Conservation (phyloP, 192 early-diverging fungal species). For the Diversispora eburnea region DNA sequence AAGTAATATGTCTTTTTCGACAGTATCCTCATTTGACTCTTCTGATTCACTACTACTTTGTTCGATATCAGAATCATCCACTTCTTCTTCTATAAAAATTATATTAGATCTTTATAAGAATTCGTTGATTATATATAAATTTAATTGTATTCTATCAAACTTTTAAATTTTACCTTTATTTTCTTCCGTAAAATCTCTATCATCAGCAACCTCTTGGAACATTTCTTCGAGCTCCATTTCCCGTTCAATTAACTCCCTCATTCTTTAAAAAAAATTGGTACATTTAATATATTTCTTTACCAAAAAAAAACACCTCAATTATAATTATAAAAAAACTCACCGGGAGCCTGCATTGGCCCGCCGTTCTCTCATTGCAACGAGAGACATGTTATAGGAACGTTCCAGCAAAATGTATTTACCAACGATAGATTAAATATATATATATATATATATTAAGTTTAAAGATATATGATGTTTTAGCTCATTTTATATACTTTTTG, state of each 20-base stretch:
- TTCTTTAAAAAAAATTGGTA: slow-evolving; percentile 29
- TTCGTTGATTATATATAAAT: not conserved
- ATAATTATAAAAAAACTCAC: slow-evolving; percentile 26
- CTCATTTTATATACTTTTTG: too few species aligned
- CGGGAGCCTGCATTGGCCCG: slow-evolving; percentile 46
- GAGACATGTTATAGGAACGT: not conserved
- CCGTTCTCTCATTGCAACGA: slow-evolving; percentile 37
- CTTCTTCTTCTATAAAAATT: slow-evolving; percentile 36
- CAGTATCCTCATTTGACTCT: slow-evolving; percentile 37
- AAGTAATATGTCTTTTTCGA: slow-evolving; percentile 36
- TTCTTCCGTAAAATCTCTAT: slow-evolving; percentile 47
- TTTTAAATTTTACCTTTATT: slow-evolving; percentile 30
- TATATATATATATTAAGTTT: too few species aligned
- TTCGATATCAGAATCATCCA: slow-evolving; percentile 57
- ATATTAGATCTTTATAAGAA: not conserved
- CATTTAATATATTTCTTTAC: not conserved
- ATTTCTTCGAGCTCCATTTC: slow-evolving; percentile 55
- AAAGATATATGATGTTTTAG: too few species aligned
- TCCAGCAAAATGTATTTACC: too few species aligned
- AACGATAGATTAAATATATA: too few species aligned
- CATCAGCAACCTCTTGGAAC: slow-evolving; percentile 49
- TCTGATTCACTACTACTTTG: slow-evolving; percentile 47
- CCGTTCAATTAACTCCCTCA: slow-evolving; percentile 46
- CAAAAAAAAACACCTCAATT: not conserved
- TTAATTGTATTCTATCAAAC: not conserved